These are phyloP conservation scores for Fusarium sp. DNA, from an alignment of 2,329 filamentous ascomycete genomes.

Conservation along the genomic window DNA sequence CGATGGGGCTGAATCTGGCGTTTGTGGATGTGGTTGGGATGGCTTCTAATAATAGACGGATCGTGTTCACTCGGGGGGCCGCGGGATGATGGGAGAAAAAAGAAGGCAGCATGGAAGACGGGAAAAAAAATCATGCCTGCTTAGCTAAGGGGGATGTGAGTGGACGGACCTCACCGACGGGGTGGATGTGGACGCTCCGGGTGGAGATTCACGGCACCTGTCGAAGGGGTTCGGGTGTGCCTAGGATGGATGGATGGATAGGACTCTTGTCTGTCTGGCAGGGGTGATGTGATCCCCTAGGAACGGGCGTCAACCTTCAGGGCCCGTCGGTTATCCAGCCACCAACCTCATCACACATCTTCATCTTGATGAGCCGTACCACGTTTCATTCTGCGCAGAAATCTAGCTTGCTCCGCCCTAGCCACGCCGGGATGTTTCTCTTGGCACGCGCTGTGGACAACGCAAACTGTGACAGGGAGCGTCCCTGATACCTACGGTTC, in stretches of 20 bases:
- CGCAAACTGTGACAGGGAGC: neutral
- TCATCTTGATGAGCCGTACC: neutral
- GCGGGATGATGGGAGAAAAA: conserved; percentile 41
- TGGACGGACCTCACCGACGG: conserved; percentile 26
- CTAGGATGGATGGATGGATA: no score
- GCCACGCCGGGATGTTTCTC: conserved; percentile 3
- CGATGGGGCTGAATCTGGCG: conserved; percentile 49
- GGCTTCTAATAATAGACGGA: conserved; percentile 49
- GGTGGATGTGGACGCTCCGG: conserved; percentile 11
- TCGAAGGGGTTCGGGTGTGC: conserved; percentile 9
- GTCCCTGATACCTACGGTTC: neutral
- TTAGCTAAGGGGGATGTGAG: conserved; percentile 31
- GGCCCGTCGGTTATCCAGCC: conserved; percentile 21
- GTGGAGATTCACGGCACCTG: conserved; percentile 21
- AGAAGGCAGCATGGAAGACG: conserved; percentile 42
- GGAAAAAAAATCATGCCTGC: conserved; percentile 27
- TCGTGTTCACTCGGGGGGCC: conserved; percentile 44
- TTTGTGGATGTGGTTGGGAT: conserved; percentile 38
- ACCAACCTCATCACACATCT: conserved; percentile 21
- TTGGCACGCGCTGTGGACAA: conserved; percentile 1
- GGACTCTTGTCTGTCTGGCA: neutral
- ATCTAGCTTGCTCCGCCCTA: neutral
- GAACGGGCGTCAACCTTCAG: conserved; percentile 20
- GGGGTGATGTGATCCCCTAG: conserved; percentile 20
- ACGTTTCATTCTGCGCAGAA: conserved; percentile 7